A percentile compares a stretch with the other conserved stretches of the same genome.
phyloP scores from a whole-genome alignment of 2,329 filamentous ascomycete genomes.

The Xylariales sp. region DNA sequence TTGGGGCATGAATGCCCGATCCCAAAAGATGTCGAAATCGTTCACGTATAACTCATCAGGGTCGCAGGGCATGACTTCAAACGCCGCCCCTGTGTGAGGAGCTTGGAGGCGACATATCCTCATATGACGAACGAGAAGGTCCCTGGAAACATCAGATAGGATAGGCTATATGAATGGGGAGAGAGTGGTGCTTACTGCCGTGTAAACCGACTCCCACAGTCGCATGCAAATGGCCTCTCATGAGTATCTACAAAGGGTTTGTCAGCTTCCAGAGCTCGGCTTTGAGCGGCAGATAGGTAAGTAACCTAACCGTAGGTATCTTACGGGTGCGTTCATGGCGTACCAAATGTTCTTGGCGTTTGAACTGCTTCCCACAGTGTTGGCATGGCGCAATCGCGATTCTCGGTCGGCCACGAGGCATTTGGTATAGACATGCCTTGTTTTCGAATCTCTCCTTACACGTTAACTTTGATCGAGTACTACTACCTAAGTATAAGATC shows the following conservation, averaged over 20 bases:
- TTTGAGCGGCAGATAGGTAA: neutral
- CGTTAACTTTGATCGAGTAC: neutral
- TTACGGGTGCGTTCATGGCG: slow-evolving; percentile 50
- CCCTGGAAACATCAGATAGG: slow-evolving; percentile 10
- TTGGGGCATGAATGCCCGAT: slow-evolving; percentile 21
- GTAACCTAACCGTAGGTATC: slow-evolving; percentile 17
- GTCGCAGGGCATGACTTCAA: slow-evolving; percentile 6
- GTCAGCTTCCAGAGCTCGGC: slow-evolving; percentile 1
- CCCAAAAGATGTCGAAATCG: slow-evolving; percentile 32
- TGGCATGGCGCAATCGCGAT: slow-evolving; percentile 42
- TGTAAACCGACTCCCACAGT: slow-evolving; percentile 48
- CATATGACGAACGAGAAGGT: slow-evolving; percentile 35
- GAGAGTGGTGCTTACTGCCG: slow-evolving; percentile 44
- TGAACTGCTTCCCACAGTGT: slow-evolving; percentile 50
- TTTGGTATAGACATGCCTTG: slow-evolving; percentile 14
- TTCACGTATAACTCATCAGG: slow-evolving; percentile 20
- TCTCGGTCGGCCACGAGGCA: slow-evolving; percentile 38
- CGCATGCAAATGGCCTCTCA: slow-evolving; percentile 50
- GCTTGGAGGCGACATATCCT: slow-evolving; percentile 19
- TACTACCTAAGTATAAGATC: neutral
- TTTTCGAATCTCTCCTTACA: neutral
- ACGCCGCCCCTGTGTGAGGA: neutral
- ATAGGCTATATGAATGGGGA: neutral
- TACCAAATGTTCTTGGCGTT: slow-evolving; percentile 49
- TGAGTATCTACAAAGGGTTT: slow-evolving; percentile 46